These are phyloP conservation scores for Geotrichum restrictum DNA, from an alignment of 1,139 yeast species.

Conservation along the genomic window DNA sequence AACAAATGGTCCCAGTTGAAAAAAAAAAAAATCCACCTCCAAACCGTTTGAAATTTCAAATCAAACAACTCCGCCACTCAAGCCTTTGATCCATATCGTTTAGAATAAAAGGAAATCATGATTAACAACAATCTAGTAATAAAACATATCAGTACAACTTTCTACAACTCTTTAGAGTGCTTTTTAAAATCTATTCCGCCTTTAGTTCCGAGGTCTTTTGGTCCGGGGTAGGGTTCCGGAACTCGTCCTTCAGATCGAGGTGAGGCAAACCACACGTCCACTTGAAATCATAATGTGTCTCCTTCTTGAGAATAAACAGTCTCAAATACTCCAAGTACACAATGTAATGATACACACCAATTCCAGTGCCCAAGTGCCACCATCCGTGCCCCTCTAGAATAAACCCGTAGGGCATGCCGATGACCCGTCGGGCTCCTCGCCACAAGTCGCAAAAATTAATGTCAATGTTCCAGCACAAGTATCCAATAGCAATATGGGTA, in stretches of 20 bases:
- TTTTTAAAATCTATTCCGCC: background rate
- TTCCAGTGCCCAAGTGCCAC: conserved; percentile 91
- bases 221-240: background rate
- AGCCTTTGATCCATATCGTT: too few species aligned
- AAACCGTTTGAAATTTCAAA: too few species aligned
- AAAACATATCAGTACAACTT: background rate
- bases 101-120: too few species aligned
- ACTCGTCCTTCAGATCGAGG: conserved; percentile 25
- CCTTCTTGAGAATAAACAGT: conserved; percentile 52
- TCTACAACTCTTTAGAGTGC: background rate
- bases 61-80: too few species aligned
- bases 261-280: conserved; percentile 53
- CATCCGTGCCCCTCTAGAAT: conserved; percentile 91
- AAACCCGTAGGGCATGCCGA: conserved; percentile 85
- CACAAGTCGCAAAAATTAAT: conserved; percentile 71
- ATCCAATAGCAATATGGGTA: conserved; percentile 65
- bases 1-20: too few species aligned
- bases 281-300: conserved; percentile 49
- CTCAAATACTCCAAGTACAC: conserved; percentile 64
- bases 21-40: too few species aligned
- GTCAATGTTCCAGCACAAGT: conserved; percentile 79
- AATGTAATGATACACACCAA: conserved; percentile 69
- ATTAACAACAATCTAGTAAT: background rate
- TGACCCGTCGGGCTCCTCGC: conserved; percentile 55
- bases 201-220: background rate